Conservation (phyloP, 176 grass and related monocot species). For the Musa schizocarpa region DNA sequence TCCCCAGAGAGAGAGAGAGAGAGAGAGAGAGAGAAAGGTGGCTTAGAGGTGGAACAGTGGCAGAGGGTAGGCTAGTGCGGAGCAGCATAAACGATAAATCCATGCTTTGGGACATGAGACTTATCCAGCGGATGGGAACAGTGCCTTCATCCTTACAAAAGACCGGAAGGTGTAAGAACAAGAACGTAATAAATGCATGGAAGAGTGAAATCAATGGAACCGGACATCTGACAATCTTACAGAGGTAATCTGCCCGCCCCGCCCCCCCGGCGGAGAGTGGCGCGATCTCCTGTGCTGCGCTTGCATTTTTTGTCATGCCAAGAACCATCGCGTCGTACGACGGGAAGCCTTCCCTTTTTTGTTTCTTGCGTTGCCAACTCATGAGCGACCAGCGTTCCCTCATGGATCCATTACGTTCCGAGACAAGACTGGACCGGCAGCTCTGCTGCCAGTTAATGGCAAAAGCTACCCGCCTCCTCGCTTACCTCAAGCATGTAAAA, state of each 20-base stretch:
- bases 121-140: too few relatives aligned
- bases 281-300: neutral
- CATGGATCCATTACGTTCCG: neutral
- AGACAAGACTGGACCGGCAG: neutral
- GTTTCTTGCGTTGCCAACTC: neutral
- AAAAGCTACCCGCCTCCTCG: neutral
- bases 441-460: neutral
- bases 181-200: neutral
- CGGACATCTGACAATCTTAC: too few relatives aligned
- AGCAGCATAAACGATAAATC: too few relatives aligned
- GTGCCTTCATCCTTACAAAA: too few relatives aligned
- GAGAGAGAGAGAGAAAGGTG: neutral
- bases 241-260: too few relatives aligned
- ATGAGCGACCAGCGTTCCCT: neutral
- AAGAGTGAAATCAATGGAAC: neutral
- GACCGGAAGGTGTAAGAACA: too few relatives aligned
- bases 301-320: neutral
- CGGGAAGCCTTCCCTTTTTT: neutral
- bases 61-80: too few relatives aligned
- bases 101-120: too few relatives aligned
- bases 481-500: neutral
- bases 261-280: neutral
- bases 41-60: too few relatives aligned
- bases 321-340: conserved; percentile 8
- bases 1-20: neutral